These are phyloP conservation scores for Xanthoconium separans DNA, from an alignment of 1,284 basidiomycete species.

Conservation along the genomic window DNA sequence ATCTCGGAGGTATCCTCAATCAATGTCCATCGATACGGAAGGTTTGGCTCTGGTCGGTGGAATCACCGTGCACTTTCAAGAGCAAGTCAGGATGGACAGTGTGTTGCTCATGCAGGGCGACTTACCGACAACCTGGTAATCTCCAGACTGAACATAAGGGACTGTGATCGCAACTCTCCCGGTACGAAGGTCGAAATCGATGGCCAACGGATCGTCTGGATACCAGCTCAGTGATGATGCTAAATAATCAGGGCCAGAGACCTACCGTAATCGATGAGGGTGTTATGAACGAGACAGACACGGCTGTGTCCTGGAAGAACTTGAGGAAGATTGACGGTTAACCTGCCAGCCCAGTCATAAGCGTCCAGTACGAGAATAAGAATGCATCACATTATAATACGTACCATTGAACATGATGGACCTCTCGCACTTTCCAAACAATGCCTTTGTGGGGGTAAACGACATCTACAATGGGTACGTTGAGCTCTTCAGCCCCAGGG, in stretches of 20 bases:
- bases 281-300: conserved; percentile 34
- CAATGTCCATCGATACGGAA: conserved; percentile 40
- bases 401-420: conserved; percentile 39
- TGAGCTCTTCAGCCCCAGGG: conserved; percentile 17
- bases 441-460: conserved; percentile 28
- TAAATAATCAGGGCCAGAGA: neutral
- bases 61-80: conserved; percentile 38
- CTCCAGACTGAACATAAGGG: conserved; percentile 32
- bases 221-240: neutral
- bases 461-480: conserved; percentile 40
- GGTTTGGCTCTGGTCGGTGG: conserved; percentile 33
- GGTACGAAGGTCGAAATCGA: conserved; percentile 33
- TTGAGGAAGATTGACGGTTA: too few relatives aligned
- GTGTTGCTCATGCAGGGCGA: conserved; percentile 6
- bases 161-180: conserved; percentile 34
- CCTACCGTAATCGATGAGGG: conserved; percentile 29
- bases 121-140: conserved; percentile 41
- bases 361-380: neutral
- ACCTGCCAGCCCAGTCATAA: neutral
- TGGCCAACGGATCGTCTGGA: conserved; percentile 20
- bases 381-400: conserved; percentile 2
- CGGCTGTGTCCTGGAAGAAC: too few relatives aligned
- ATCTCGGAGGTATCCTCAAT: too few relatives aligned
- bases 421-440: conserved; percentile 35
- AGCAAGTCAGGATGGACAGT: neutral